Evolutionary conservation across 1,284 basidiomycete species (phyloP).

Genomic region (Ganoderma boninense): DNA sequence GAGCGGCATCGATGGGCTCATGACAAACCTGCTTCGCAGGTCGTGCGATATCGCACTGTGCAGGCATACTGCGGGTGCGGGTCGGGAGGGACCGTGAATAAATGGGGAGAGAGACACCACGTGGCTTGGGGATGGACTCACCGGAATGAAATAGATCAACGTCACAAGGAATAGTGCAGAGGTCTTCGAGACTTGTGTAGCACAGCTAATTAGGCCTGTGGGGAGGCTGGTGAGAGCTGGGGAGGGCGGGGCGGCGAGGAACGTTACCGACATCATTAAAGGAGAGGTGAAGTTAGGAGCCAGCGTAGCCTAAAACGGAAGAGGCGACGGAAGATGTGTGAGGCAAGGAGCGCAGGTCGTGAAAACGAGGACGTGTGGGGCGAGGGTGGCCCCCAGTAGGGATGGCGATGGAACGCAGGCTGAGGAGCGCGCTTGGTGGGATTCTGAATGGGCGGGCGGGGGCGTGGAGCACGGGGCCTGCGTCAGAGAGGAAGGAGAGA

Average conservation of each 20-base stretch:
- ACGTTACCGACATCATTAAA: constrained; percentile 30
- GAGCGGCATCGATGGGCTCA: constrained; percentile 22
- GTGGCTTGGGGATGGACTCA: constrained; percentile 15
- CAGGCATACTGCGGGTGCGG: constrained; percentile 27
- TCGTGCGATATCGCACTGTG: constrained; percentile 28
- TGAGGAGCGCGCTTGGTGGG: constrained; percentile 18
- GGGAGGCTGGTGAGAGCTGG: constrained; percentile 15
- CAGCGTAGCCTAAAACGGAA: constrained; percentile 25
- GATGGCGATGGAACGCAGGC: constrained; percentile 28
- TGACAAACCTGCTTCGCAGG: constrained; percentile 23
- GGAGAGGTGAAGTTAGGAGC: constrained; percentile 20
- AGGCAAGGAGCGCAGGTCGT: constrained; percentile 31
- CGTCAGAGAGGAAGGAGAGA: constrained; percentile 10
- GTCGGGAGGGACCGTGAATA: constrained; percentile 6
- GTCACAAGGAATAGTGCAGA: constrained; percentile 22
- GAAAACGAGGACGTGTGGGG: constrained; percentile 37
- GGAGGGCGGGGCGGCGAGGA: constrained; percentile 15
- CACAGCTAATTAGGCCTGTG: constrained; percentile 30
- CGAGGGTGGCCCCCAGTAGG: constrained; percentile 26
- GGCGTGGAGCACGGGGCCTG: constrained; percentile 7
- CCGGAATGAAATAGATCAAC: constrained; percentile 16
- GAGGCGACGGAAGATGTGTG: constrained; percentile 5
- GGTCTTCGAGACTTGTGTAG: constrained; percentile 25
- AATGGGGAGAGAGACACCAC: background rate
- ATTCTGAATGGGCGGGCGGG: constrained; percentile 11